These are phyloP conservation scores for Maudiozyma saulgeensis DNA, from an alignment of 805 yeast species.

Conservation along the genomic window DNA sequence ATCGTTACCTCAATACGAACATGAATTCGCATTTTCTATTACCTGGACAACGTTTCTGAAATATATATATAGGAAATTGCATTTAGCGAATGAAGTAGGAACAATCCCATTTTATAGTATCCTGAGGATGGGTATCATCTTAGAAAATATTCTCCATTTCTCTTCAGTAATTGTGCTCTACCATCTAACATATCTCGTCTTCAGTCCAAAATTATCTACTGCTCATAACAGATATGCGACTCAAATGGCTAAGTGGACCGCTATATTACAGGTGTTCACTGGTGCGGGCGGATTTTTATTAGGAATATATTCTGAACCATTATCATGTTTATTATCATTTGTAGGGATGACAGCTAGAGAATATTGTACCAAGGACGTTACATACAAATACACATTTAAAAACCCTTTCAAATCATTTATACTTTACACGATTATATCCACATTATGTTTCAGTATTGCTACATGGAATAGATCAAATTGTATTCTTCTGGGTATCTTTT, in stretches of 20 bases:
- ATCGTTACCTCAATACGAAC: conserved; percentile 55
- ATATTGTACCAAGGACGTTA: conserved; percentile 11
- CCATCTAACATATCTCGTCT: conserved; percentile 35
- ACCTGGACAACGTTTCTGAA: conserved; percentile 55
- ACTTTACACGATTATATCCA: conserved; percentile 14
- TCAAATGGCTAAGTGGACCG: conserved; percentile 28
- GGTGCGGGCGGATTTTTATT: conserved; percentile 77
- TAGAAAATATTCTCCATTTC: conserved; percentile 47
- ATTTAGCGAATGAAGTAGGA: conserved; percentile 8
- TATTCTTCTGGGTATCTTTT: conserved; percentile 59
- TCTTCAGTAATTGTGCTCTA: conserved; percentile 41
- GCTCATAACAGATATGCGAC: conserved; percentile 7
- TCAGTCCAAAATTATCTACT: conserved; percentile 11
- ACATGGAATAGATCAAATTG: conserved; percentile 69
- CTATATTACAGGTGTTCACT: conserved; percentile 46
- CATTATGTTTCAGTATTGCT: conserved; percentile 41
- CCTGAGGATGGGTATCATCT: conserved; percentile 37
- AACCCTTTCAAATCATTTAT: conserved; percentile 9
- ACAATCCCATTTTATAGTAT: conserved; percentile 31
- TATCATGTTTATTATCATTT: conserved; percentile 53
- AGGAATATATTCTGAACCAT: conserved; percentile 68
- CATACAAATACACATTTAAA: neutral
- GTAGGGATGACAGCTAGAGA: conserved; percentile 47
- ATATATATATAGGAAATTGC: conserved; percentile 3
- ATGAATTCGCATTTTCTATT: conserved; percentile 82